phyloP scores from a whole-genome alignment of 2,329 filamentous ascomycete genomes.

The Chalaropsis ovoidea region DNA sequence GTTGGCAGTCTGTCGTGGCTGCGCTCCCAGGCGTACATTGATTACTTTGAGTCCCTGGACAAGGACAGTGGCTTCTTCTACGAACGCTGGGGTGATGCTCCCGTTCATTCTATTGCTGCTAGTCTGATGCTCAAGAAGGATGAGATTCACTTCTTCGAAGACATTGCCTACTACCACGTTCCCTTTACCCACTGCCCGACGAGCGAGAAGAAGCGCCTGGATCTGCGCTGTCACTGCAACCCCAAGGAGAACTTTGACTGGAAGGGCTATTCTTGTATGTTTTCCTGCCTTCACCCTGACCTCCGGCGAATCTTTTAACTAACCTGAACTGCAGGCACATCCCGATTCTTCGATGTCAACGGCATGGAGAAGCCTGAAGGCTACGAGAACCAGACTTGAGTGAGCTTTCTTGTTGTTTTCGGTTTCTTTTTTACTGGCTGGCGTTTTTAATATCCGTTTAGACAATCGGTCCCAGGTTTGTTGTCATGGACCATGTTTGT shows the following conservation, averaged over 20 bases:
- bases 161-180: conserved; percentile 96
- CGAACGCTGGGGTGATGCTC: conserved; percentile 95
- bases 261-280: conserved; percentile 94
- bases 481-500: conserved; percentile 14
- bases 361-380: conserved; percentile 72
- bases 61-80: conserved; percentile 95
- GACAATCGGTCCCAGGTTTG: background rate
- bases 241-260: conserved; percentile 98
- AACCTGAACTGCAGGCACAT: conserved; percentile 42
- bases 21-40: conserved; percentile 74
- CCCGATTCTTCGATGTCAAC: conserved; percentile 76
- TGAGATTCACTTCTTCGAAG: conserved; percentile 96
- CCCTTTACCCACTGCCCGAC: conserved; percentile 97
- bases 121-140: conserved; percentile 79
- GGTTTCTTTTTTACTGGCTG: conserved; percentile 15
- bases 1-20: conserved; percentile 92
- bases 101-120: conserved; percentile 95
- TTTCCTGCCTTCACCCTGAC: conserved; percentile 22
- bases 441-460: conserved; percentile 19
- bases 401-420: conserved; percentile 10
- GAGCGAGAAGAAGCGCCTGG: conserved; percentile 68
- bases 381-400: conserved; percentile 59
- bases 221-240: conserved; percentile 89
- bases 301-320: background rate
- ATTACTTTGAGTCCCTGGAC: conserved; percentile 85